Conservation (phyloP, 129 eudicot genomes). For the Pittosporum tobira region DNA sequence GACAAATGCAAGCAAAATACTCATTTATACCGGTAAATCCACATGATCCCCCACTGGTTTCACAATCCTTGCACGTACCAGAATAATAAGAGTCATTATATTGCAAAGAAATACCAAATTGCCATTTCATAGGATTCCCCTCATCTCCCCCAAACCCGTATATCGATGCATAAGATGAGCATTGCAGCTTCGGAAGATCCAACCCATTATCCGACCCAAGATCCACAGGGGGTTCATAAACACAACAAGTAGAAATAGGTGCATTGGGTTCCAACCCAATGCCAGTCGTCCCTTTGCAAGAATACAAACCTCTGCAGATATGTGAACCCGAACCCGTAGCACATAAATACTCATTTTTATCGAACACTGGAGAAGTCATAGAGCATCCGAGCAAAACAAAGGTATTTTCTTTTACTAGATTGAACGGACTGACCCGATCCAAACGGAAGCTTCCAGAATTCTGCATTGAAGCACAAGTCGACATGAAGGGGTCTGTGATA, state of each 20-base stretch:
- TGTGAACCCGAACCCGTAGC: constrained; percentile 62
- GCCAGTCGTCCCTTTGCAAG: constrained; percentile 55
- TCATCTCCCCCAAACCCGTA: constrained; percentile 74
- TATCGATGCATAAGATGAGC: constrained; percentile 61
- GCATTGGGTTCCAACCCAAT: constrained; percentile 65
- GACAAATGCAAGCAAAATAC: constrained; percentile 63
- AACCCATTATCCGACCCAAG: constrained; percentile 37
- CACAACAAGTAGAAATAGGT: constrained; percentile 60
- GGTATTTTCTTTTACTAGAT: constrained; percentile 25
- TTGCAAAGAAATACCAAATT: constrained; percentile 57
- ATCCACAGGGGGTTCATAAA: constrained; percentile 43
- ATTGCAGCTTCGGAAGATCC: constrained; percentile 67
- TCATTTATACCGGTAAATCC: constrained; percentile 42
- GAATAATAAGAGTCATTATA: constrained; percentile 47
- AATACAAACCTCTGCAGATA: constrained; percentile 60
- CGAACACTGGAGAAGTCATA: constrained; percentile 59
- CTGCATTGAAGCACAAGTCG: constrained; percentile 73
- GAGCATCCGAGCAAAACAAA: constrained; percentile 71
- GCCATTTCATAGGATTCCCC: constrained; percentile 70
- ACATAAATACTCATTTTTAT: constrained; percentile 44
- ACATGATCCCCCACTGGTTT: constrained; percentile 63
- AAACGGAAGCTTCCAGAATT: constrained; percentile 61
- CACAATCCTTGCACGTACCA: constrained; percentile 59
- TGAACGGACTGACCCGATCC: constrained; percentile 50
- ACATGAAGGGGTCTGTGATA: constrained; percentile 57